phyloP scores from a whole-genome alignment of 257 asterid genomes.

The Petunia secreta region DNA sequence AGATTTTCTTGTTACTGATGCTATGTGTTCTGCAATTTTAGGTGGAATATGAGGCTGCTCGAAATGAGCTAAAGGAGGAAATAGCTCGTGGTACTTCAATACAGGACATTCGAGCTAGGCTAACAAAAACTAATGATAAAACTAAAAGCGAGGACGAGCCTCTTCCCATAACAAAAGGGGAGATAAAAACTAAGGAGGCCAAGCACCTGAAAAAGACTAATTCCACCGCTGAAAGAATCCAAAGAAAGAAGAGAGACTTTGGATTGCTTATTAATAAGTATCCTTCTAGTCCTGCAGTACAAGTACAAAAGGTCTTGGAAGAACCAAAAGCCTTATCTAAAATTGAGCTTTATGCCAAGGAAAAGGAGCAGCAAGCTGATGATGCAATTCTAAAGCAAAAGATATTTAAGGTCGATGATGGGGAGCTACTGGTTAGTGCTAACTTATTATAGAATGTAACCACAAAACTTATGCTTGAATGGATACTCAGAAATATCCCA shows the following conservation, averaged over 20 bases:
- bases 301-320: constrained; percentile 45
- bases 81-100: constrained; percentile 73
- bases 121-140: constrained; percentile 52
- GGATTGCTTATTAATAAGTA: constrained; percentile 62
- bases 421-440: constrained; percentile 75
- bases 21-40: constrained; percentile 26
- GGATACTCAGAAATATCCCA: constrained; percentile 3
- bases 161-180: constrained; percentile 66
- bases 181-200: constrained; percentile 63
- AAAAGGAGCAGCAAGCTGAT: constrained; percentile 60
- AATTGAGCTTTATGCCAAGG: constrained; percentile 52
- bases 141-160: constrained; percentile 46
- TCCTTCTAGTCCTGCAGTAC: constrained; percentile 38
- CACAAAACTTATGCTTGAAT: neutral
- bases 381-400: constrained; percentile 57
- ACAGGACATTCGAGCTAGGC: constrained; percentile 68
- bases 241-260: constrained; percentile 83
- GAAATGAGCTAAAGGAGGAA: constrained; percentile 85
- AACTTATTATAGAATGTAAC: neutral
- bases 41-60: constrained; percentile 97
- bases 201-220: constrained; percentile 46
- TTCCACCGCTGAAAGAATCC: constrained; percentile 58
- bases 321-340: constrained; percentile 61
- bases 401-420: constrained; percentile 59
- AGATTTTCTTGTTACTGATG: neutral